Evolutionary conservation across 352 stramenopile genomes (phyloP).

Genomic region (Phytopythium montanum): DNA sequence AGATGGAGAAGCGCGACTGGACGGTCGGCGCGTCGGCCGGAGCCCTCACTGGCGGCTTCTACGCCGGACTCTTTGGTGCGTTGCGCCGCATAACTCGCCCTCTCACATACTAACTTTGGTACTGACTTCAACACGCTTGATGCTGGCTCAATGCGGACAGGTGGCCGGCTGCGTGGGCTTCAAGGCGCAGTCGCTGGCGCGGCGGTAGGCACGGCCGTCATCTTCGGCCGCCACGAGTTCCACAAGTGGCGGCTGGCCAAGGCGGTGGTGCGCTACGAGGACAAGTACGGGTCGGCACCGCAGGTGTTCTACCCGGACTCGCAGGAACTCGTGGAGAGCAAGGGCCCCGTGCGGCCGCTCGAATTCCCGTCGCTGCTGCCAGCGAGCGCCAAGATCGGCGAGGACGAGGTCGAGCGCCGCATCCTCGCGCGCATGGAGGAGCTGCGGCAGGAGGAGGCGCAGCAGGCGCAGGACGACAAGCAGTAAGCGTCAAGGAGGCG

Average conservation of each 20-base stretch:
- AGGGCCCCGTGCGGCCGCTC: slow-evolving; percentile 45
- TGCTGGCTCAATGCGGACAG: slow-evolving; percentile 14
- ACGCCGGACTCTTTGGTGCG: slow-evolving; percentile 60
- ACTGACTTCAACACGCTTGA: background rate
- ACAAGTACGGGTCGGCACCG: slow-evolving; percentile 68
- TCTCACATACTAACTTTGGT: background rate
- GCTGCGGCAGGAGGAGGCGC: slow-evolving; percentile 30
- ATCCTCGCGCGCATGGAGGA: slow-evolving; percentile 72
- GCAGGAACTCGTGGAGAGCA: slow-evolving; percentile 54
- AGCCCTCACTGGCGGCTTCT: slow-evolving; percentile 70
- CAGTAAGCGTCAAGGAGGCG: background rate
- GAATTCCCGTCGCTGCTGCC: slow-evolving; percentile 74
- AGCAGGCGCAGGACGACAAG: slow-evolving; percentile 2
- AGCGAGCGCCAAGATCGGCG: slow-evolving; percentile 56
- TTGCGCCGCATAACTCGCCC: slow-evolving; percentile 2
- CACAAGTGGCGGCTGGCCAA: slow-evolving; percentile 72
- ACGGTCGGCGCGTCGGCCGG: slow-evolving; percentile 50
- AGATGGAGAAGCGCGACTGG: slow-evolving; percentile 58
- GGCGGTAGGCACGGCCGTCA: slow-evolving; percentile 47
- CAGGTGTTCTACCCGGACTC: slow-evolving; percentile 64
- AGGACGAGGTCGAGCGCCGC: slow-evolving; percentile 78
- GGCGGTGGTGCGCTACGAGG: slow-evolving; percentile 71
- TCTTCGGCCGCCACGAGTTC: slow-evolving; percentile 72
- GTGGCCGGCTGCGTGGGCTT: slow-evolving; percentile 58
- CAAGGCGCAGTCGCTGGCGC: slow-evolving; percentile 64